Evolutionary conservation across 2,329 filamentous ascomycete genomes (phyloP), one percentile per base, ranked within the genome.

Genomic region (Tolypocladium ophioglossoides): DNA sequence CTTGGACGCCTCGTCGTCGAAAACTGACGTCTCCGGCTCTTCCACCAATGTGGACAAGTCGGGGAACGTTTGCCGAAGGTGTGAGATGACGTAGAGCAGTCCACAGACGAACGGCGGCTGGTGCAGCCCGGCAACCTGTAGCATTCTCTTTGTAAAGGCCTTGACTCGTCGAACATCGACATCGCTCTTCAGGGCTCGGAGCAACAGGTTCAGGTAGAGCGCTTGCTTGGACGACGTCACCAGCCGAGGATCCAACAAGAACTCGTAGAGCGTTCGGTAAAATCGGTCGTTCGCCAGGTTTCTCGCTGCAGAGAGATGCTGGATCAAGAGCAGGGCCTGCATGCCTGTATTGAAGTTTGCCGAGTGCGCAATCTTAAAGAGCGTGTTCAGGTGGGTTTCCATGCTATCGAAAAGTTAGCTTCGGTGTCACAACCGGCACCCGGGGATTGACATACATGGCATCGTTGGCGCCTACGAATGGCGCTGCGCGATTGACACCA

Each of bases 271-370:
- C 11, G 91, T 96, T 51, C 91, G 82, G 74, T 97, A 99, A 74
- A 96, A 99, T 57, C 94, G 83, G 64, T 99, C 94, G 14, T 86
- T 85, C 5, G 87, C 86, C 53, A 92, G 78, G 63, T 91, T 86
- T 67, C 94, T 90, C 3, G 85, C 82, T 1, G 84, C 78, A 0
- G 91, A 89, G 32, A 99, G 80, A 68, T 97, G 94, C 68, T 97
- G 94, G 60, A 99, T 95, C 50, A 99, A 77, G 73, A 96, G 87
- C 59, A 99, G 80, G 37, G 94, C 92, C 71, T 99, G 94, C 39
- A 99, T 89, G 66, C 91, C 94, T 1, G 94, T 99, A 73, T 97
- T 99, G 79, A 99, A 97, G 70, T 99, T 99, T 54, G 92, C 90
- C 1, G 92, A 97, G 71, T 99, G 94, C 0, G 94, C 95, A 64